Evolutionary conservation across 1,284 basidiomycete genomes (phyloP).

Genomic region (Neonothopanus nambi): DNA sequence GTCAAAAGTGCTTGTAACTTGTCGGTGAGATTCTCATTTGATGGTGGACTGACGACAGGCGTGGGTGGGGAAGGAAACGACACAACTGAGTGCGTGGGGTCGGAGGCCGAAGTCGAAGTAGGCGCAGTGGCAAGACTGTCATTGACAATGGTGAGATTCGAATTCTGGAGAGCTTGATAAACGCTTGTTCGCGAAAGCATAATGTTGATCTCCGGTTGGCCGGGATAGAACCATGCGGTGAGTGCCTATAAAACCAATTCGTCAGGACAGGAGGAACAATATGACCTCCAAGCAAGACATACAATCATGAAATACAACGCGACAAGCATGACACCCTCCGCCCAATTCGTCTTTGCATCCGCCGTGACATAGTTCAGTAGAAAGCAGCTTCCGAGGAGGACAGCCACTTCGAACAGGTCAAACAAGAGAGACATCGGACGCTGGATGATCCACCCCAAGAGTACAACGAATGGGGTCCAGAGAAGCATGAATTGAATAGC

Average conservation of each 20-base stretch:
- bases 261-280: not conserved
- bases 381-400: conserved; percentile 34
- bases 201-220: conserved; percentile 32
- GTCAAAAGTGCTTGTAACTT: conserved; percentile 5
- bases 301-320: conserved; percentile 60
- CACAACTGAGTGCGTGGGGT: not conserved
- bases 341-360: conserved; percentile 72
- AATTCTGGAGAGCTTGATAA: conserved; percentile 2
- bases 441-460: conserved; percentile 50
- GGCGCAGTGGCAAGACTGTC: not conserved
- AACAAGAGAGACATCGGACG: conserved; percentile 10
- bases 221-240: conserved; percentile 55
- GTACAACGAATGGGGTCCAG: conserved; percentile 62
- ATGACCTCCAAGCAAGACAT: conserved; percentile 24
- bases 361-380: conserved; percentile 72
- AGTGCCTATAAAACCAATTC: conserved; percentile 36
- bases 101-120: not conserved
- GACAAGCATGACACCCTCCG: conserved; percentile 60
- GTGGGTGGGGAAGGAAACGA: not conserved
- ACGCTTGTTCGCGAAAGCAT: conserved; percentile 27
- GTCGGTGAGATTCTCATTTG: conserved; percentile 4
- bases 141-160: not conserved
- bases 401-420: conserved; percentile 8
- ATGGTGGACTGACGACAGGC: not conserved
- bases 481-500: conserved; percentile 69